These are phyloP conservation scores for Torulaspora maleeae DNA, from an alignment of 805 yeast genomes.

Conservation along the genomic window DNA sequence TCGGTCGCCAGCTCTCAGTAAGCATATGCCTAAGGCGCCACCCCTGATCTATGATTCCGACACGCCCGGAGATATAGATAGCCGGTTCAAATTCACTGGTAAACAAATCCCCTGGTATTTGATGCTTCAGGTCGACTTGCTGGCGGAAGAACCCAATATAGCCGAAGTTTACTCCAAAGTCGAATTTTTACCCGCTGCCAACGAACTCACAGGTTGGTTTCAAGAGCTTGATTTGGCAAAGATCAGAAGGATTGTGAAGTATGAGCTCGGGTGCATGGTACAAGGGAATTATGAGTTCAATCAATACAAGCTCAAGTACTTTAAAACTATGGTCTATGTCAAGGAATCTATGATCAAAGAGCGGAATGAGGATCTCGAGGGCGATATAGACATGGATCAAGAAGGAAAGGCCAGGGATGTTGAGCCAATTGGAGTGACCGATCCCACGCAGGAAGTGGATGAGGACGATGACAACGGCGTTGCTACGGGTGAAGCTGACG, in stretches of 20 bases:
- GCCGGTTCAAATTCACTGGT: constrained; percentile 67
- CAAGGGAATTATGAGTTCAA: constrained; percentile 46
- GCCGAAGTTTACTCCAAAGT: constrained; percentile 41
- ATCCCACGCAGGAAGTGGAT: constrained; percentile 8
- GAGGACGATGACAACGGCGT: constrained; percentile 30
- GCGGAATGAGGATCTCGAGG: constrained; percentile 28
- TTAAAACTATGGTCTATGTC: constrained; percentile 42
- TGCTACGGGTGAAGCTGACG: constrained; percentile 33
- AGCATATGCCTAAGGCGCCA: constrained; percentile 33
- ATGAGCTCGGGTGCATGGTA: constrained; percentile 60
- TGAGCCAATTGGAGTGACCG: constrained; percentile 1
- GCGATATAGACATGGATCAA: constrained; percentile 24
- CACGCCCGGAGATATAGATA: constrained; percentile 37
- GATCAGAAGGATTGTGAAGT: constrained; percentile 64
- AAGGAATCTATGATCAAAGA: constrained; percentile 37
- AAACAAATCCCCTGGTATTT: constrained; percentile 60
- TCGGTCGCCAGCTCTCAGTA: constrained; percentile 26
- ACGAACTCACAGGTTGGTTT: constrained; percentile 65
- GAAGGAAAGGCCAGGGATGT: constrained; percentile 14
- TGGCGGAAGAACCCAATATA: constrained; percentile 60
- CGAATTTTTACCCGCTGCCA: constrained; percentile 47
- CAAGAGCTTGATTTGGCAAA: constrained; percentile 55
- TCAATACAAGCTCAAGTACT: constrained; percentile 36
- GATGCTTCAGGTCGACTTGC: constrained; percentile 74
- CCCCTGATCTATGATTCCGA: constrained; percentile 33